Base-by-base conservation (phyloP, 768 basidiomycete genomes). In the Paxillus rubicundulus region DNA sequence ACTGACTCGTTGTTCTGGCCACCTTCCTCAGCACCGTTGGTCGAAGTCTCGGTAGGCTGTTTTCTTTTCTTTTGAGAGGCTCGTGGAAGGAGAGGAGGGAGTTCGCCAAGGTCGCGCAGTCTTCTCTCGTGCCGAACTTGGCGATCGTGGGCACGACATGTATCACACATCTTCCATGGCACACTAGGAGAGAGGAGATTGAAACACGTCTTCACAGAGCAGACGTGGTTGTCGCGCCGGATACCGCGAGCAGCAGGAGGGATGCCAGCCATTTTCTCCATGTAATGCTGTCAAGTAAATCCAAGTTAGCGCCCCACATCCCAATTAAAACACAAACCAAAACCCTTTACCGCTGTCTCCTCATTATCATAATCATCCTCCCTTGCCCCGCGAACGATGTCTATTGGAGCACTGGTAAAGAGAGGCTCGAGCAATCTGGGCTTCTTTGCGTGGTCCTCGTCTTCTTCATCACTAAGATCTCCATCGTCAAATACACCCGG, bases 161-260 rank as follows among this genome's bases (percentile, higher is more conserved):
- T 55, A 5, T 79, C 77, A 54, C 80, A 81, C 57, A 71, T 75
- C 54, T 77, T 74, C 79, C 78, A 81, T 0, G 78, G 74, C 12
- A 68, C 64, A 27, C 63, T 66, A 10, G 74, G 73, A 13, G 68
- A 56, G 13, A 81, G 66, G 16, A 80, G 65, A 50, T 80, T 81
- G 33, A 70, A 62, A 52, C 80, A 81, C 33, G 55, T 61, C 38
- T 70, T 70, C 45, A 72, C 69, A 18, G 66, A 65, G 54, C 78
- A 80, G 27, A 70, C 65, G 34, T 70, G 67, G 56, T 70, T 72
- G 39, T 64, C 68, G 33, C 71, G 65, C 21, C 66, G 64, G 17
- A 55, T 58, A 18, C 70, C 70, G 5, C 70, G 68, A 38, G 65
- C 68, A 5, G 67, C 57, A 16, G 51, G 63, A 47, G 63, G 66